Percentiles rank a stretch among this genome's conserved stretches.
Evolutionary conservation across 2,329 filamentous ascomycete genomes (phyloP).

Genomic region (Penicillium corylophilum): DNA sequence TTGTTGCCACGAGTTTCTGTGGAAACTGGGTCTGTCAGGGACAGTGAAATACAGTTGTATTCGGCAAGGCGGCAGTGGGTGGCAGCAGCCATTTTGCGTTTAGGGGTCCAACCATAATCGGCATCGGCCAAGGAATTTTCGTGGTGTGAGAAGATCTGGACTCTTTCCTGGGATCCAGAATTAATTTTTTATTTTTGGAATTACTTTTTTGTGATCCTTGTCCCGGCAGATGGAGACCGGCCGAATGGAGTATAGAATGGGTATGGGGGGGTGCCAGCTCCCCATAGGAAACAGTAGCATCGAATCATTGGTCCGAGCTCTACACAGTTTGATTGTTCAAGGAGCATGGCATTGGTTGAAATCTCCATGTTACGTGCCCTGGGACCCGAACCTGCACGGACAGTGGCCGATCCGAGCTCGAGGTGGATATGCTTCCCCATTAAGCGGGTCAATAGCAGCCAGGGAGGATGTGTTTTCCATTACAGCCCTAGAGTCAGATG

Average conservation of each 20-base stretch:
- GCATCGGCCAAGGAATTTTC: conserved; percentile 10
- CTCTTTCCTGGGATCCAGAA: background rate
- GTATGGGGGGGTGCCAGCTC: conserved; percentile 2
- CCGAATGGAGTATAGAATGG: conserved; percentile 2
- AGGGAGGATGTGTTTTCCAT: conserved; percentile 21
- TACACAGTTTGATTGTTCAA: conserved; percentile 25
- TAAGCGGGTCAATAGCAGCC: conserved; percentile 15
- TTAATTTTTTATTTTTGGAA: conserved; percentile 10
- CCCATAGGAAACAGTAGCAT: conserved; percentile 27
- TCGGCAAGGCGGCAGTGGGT: conserved; percentile 24
- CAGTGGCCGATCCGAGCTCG: conserved; percentile 22
- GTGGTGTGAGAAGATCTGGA: conserved; percentile 5
- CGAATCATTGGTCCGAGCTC: conserved; percentile 19
- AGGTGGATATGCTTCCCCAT: conserved; percentile 18
- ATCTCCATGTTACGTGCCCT: conserved; percentile 31
- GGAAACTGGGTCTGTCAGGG: conserved; percentile 29
- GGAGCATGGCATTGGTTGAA: conserved; percentile 29
- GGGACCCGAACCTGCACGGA: conserved; percentile 27
- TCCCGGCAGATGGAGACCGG: conserved; percentile 11
- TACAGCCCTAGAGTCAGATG: conserved; percentile 32
- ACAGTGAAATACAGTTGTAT: conserved; percentile 26
- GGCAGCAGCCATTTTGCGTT: conserved; percentile 25
- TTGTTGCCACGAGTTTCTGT: conserved; percentile 31
- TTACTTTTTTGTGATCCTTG: conserved; percentile 15
- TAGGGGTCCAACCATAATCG: conserved; percentile 27